phyloP scores from a whole-genome alignment of 2,329 filamentous ascomycete species.

The Emericellopsis atlantica region DNA sequence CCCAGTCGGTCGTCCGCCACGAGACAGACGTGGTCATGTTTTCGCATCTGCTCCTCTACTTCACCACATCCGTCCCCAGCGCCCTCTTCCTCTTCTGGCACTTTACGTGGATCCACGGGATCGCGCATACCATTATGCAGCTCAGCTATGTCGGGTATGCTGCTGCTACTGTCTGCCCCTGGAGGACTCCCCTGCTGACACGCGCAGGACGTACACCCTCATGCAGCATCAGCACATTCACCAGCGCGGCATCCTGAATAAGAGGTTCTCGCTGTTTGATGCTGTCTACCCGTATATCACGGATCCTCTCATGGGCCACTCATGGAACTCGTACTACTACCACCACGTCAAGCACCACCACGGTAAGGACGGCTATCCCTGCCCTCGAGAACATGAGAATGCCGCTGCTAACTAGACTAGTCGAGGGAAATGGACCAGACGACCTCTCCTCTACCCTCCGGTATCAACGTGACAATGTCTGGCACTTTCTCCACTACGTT shows the following conservation, averaged over 20 bases:
- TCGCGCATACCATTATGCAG: constrained; percentile 54
- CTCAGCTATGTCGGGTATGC: constrained; percentile 49
- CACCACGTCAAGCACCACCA: constrained; percentile 83
- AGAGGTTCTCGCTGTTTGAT: constrained; percentile 44
- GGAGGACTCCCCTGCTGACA: too few relatives aligned
- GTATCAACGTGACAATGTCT: constrained; percentile 58
- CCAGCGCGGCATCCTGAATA: constrained; percentile 53
- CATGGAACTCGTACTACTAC: constrained; percentile 77
- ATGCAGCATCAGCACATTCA: constrained; percentile 83
- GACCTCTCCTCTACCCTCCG: constrained; percentile 66
- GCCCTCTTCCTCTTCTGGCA: constrained; percentile 50
- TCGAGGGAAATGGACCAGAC: constrained; percentile 62
- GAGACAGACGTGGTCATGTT: constrained; percentile 67
- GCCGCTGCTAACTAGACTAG: too few relatives aligned
- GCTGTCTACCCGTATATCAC: constrained; percentile 57
- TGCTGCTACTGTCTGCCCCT: too few relatives aligned
- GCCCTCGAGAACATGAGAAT: constrained; percentile 15
- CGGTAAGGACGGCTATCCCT: constrained; percentile 10
- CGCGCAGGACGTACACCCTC: constrained; percentile 47
- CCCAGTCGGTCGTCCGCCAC: constrained; percentile 43
- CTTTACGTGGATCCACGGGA: constrained; percentile 56
- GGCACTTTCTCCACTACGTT: constrained; percentile 59
- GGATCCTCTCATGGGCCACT: constrained; percentile 70
- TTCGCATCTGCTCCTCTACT: constrained; percentile 63
- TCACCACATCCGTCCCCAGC: constrained; percentile 56